Conservation (phyloP, 164 flowering plant genomes). For the Liriodendron chinense region DNA sequence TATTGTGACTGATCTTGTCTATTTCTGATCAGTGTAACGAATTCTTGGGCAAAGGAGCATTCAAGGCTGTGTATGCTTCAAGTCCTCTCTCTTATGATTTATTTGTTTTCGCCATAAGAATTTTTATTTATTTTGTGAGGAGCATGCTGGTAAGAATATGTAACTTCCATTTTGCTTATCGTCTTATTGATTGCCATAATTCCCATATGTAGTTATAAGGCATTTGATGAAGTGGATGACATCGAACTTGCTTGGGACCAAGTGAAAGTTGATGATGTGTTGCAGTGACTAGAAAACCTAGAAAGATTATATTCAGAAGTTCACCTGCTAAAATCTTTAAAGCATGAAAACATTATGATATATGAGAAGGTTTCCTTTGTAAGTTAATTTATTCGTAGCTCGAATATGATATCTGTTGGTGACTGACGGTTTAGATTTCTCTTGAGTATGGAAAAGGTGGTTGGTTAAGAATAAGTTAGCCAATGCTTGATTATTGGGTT, state of each 20-base stretch:
- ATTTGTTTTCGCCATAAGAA: too few species aligned
- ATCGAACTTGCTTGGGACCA: conserved; percentile 90
- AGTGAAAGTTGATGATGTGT: conserved; percentile 55
- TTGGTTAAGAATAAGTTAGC: conserved; percentile 34
- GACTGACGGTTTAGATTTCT: not conserved
- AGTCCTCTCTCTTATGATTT: conserved; percentile 4
- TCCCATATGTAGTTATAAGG: conserved; percentile 54
- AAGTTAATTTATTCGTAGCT: conserved; percentile 19
- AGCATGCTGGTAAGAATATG: not conserved
- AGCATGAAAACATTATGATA: conserved; percentile 72
- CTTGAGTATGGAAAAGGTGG: conserved; percentile 43
- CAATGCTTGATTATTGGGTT: conserved; percentile 16
- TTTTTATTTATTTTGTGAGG: not conserved
- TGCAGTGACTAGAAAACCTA: conserved; percentile 59
- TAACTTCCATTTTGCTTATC: not conserved
- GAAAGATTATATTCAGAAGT: conserved; percentile 73
- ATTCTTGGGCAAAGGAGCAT: conserved; percentile 79
- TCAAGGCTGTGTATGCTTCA: conserved; percentile 84
- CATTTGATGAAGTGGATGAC: conserved; percentile 81
- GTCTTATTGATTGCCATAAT: conserved; percentile 3
- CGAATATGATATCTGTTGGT: not conserved
- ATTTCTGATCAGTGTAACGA: conserved; percentile 54
- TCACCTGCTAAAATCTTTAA: conserved; percentile 61
- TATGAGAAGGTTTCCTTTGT: conserved; percentile 73
- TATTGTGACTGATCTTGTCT: not conserved